These are phyloP conservation scores for Microcera coccophila DNA, from an alignment of 2,329 filamentous ascomycete species.

Conservation along the genomic window DNA sequence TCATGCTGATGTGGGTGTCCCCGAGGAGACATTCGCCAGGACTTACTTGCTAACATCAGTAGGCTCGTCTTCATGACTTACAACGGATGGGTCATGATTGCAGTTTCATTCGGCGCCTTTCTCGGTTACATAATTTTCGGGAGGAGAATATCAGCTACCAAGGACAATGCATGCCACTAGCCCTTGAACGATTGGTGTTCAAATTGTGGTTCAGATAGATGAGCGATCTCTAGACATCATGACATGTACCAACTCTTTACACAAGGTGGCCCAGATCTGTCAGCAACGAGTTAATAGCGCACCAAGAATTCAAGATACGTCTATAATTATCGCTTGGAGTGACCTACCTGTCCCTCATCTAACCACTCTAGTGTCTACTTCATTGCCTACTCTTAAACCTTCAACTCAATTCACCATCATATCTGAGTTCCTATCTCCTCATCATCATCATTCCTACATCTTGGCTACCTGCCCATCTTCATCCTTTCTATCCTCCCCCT, in stretches of 20 bases:
- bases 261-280: no score
- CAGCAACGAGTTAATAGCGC: no score
- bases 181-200: no score
- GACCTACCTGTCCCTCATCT: no score
- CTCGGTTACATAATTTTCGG: conserved; percentile 84
- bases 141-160: conserved; percentile 63
- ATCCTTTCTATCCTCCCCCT: conserved; percentile 28
- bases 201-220: no score
- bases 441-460: conserved; percentile 31
- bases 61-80: conserved; percentile 99
- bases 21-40: background rate
- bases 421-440: no score
- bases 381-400: background rate
- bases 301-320: no score
- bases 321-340: no score
- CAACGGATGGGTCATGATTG: conserved; percentile 95
- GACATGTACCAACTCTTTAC: no score
- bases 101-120: conserved; percentile 84
- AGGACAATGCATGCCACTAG: conserved; percentile 89
- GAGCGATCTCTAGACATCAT: no score
- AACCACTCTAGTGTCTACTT: no score
- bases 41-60: conserved; percentile 1
- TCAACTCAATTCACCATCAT: background rate
- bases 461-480: conserved; percentile 28
- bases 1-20: conserved; percentile 89